Evolutionary conservation across 768 basidiomycete species (phyloP).

Genomic region (Lactarius sp.): DNA sequence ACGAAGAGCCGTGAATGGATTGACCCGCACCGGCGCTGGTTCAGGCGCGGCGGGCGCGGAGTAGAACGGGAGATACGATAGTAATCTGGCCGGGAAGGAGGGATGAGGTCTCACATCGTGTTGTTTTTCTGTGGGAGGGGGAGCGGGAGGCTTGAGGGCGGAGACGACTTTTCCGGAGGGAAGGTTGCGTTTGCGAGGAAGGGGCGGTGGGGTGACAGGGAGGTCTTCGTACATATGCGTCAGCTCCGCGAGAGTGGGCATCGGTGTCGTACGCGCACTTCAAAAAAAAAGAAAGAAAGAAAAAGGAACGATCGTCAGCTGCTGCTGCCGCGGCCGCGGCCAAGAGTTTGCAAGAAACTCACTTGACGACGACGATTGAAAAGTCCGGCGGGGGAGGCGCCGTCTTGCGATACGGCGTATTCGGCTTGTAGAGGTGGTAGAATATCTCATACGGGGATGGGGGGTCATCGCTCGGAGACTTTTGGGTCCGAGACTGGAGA

Average conservation of each 20-base stretch:
- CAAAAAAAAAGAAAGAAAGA: no score
- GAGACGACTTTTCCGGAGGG: background rate
- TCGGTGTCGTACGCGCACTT: constrained; percentile 76
- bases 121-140: background rate
- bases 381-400: constrained; percentile 80
- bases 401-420: constrained; percentile 76
- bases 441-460: constrained; percentile 73
- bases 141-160: background rate
- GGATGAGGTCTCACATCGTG: background rate
- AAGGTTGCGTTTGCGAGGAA: constrained; percentile 42
- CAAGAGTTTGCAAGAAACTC: constrained; percentile 30
- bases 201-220: constrained; percentile 58
- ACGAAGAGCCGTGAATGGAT: constrained; percentile 79
- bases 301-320: background rate
- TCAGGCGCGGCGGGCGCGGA: background rate
- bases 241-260: constrained; percentile 80
- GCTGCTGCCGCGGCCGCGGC: background rate
- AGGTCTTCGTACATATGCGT: constrained; percentile 63
- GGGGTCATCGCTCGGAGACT: constrained; percentile 11
- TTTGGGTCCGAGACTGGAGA: constrained; percentile 34
- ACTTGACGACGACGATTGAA: constrained; percentile 83
- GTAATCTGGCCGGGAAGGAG: constrained; percentile 3
- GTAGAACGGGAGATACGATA: background rate
- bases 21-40: constrained; percentile 39
- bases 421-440: constrained; percentile 89